Percentiles rank a stretch among this genome's conserved stretches.
Conservation (phyloP, 2,329 filamentous ascomycete species). For the Helicocarpus griseus region DNA sequence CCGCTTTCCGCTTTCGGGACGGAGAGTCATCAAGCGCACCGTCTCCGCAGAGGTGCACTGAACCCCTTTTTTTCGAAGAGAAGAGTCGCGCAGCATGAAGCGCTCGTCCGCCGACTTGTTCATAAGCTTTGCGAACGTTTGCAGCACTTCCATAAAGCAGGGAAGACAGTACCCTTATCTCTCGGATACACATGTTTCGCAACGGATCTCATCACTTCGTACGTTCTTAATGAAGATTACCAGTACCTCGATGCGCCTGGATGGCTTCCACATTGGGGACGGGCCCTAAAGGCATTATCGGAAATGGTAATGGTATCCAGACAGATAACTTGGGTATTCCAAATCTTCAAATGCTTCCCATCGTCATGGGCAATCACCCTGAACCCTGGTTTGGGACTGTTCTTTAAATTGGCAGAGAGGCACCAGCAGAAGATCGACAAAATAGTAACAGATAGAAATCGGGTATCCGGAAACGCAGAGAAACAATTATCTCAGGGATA, state of each 20-base stretch:
- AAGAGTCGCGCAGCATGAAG: conserved; percentile 13
- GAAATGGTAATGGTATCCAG: conserved; percentile 2
- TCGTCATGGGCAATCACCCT: not conserved
- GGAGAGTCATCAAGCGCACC: conserved; percentile 17
- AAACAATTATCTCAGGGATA: not conserved
- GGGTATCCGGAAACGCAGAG: not conserved
- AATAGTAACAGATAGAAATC: not conserved
- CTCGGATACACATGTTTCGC: conserved; percentile 19
- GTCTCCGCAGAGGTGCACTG: conserved; percentile 18
- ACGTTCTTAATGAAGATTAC: conserved; percentile 24
- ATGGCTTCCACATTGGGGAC: conserved; percentile 22
- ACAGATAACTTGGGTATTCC: conserved; percentile 1
- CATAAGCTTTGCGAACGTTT: conserved; percentile 12
- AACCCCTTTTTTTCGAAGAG: conserved; percentile 19
- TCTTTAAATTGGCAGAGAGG: not conserved
- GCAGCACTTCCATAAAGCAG: conserved; percentile 3
- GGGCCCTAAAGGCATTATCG: conserved; percentile 11
- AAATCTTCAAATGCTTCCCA: not conserved
- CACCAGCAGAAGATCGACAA: not conserved
- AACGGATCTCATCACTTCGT: conserved; percentile 39
- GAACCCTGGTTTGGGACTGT: not conserved
- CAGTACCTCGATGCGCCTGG: conserved; percentile 24
- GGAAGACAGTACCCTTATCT: conserved; percentile 8
- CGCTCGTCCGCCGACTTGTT: conserved; percentile 14
- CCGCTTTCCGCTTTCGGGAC: conserved; percentile 23